Percentiles rank a stretch among this genome's conserved stretches.
These are phyloP conservation scores for Larix sibirica DNA, from an alignment of 83 land plant species.

Conservation along the genomic window DNA sequence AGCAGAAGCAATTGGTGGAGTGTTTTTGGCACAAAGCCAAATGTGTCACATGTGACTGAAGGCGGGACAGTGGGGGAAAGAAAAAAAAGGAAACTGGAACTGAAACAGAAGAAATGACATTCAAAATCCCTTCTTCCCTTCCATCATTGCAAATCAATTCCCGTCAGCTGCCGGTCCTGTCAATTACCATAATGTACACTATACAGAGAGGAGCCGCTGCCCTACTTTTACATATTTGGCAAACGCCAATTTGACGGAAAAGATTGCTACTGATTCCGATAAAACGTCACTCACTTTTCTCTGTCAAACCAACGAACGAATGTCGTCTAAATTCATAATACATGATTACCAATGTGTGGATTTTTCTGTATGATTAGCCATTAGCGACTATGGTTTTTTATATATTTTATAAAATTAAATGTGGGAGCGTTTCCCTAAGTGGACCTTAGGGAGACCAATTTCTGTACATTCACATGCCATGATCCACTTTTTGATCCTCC, in stretches of 20 bases:
- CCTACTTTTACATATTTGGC: not conserved
- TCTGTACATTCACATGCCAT: constrained; percentile 17
- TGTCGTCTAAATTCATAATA: too few species aligned
- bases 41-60: constrained; percentile 13
- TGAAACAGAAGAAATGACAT: not conserved
- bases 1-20: not conserved
- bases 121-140: not conserved
- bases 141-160: constrained; percentile 4
- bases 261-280: not conserved
- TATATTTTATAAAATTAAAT: too few species aligned
- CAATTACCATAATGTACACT: not conserved
- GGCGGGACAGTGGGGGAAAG: too few species aligned
- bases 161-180: not conserved
- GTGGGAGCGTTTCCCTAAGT: not conserved
- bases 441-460: not conserved
- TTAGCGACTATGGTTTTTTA: too few species aligned
- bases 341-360: too few species aligned
- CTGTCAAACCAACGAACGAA: not conserved
- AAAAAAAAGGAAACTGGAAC: not conserved
- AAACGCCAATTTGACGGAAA: not conserved
- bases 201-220: too few species aligned
- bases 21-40: not conserved
- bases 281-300: not conserved
- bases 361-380: too few species aligned
- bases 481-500: constrained; percentile 10